Conservation (phyloP, 306 rosid genomes). For the Vachellia pachyceras region DNA sequence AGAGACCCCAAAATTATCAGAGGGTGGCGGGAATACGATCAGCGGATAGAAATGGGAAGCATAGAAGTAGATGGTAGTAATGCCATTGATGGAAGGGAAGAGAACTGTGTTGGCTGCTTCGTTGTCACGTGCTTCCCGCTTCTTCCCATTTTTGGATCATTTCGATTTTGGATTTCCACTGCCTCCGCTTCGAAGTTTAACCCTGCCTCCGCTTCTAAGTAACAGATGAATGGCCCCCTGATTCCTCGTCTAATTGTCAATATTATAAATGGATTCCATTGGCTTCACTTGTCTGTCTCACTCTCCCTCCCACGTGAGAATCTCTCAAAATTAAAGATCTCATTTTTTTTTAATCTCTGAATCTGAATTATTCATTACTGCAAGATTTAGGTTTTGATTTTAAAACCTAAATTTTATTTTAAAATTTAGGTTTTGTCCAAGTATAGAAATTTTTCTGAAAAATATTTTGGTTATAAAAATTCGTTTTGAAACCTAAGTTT, state of each 20-base stretch:
- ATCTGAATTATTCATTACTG: too few species aligned
- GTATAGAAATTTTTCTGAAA: too few species aligned
- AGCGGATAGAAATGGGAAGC: not conserved
- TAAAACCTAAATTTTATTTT: too few species aligned
- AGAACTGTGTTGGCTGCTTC: not conserved
- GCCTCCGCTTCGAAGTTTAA: too few species aligned
- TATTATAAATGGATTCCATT: not conserved
- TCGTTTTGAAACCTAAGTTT: too few species aligned
- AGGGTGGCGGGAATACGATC: not conserved
- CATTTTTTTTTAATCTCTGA: too few species aligned
- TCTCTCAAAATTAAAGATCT: not conserved
- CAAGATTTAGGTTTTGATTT: too few species aligned
- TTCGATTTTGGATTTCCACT: not conserved
- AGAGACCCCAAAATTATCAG: not conserved
- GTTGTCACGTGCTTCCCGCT: conserved; percentile 56
- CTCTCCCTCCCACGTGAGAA: not conserved
- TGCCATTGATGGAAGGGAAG: not conserved
- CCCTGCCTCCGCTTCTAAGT: too few species aligned
- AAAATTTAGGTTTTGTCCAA: too few species aligned
- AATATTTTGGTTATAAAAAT: too few species aligned
- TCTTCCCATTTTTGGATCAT: conserved; percentile 25
- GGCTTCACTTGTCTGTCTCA: not conserved
- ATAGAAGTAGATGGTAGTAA: not conserved
- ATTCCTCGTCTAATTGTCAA: too few species aligned
- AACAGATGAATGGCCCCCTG: too few species aligned